These are phyloP conservation scores for Solanum sitiens DNA, from an alignment of 257 asterid genomes.

Conservation along the genomic window DNA sequence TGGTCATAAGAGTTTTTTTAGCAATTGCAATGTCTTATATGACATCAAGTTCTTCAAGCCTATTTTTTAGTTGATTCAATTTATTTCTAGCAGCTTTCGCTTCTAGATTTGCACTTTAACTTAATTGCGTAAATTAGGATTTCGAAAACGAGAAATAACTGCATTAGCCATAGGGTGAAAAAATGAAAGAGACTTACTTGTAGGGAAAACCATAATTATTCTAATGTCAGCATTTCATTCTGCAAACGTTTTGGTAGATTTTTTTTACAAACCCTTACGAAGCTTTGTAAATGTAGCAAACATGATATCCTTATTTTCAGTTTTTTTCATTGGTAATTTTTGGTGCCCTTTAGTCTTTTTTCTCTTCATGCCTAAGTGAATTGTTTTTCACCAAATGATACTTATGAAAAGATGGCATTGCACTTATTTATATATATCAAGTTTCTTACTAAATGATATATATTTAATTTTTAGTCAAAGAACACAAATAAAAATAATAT, in stretches of 20 bases:
- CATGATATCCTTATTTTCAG: slow-evolving; percentile 6
- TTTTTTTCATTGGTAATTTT: slow-evolving; percentile 10
- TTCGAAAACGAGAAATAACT: neutral
- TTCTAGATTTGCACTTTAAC: too few relatives aligned
- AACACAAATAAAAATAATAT: neutral
- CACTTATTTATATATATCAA: neutral
- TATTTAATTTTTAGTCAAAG: neutral
- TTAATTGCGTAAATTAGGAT: neutral
- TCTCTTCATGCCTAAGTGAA: neutral
- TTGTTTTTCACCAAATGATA: neutral
- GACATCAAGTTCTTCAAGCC: neutral
- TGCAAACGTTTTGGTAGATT: neutral
- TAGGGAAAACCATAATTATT: slow-evolving; percentile 20
- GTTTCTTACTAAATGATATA: neutral
- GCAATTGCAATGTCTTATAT: neutral
- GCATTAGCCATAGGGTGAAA: slow-evolving; percentile 28
- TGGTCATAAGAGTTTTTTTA: neutral
- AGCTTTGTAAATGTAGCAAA: slow-evolving; percentile 28
- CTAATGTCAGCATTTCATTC: slow-evolving; percentile 23
- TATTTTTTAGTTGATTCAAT: neutral
- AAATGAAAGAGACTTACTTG: slow-evolving; percentile 34
- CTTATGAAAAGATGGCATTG: neutral
- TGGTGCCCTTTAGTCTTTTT: slow-evolving; percentile 21
- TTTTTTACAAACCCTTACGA: slow-evolving; percentile 13
- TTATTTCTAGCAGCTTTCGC: too few relatives aligned